A percentile compares a stretch with the other conserved stretches of the same genome.
phyloP scores from a whole-genome alignment of 2,329 filamentous ascomycete species.

The Berkeleyomyces rouxiae region DNA sequence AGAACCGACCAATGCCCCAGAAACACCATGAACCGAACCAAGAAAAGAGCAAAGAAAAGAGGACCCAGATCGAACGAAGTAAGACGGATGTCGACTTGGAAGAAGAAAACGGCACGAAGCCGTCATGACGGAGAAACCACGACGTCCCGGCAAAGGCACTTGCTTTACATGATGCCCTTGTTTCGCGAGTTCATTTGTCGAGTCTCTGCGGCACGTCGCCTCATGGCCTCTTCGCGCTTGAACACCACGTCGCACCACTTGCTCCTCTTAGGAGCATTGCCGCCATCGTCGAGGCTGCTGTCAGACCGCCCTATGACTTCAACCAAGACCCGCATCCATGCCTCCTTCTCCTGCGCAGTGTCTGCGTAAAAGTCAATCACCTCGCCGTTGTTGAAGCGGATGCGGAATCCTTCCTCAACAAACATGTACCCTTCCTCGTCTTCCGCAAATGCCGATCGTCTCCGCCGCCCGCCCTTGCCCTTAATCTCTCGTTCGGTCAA shows the following conservation, averaged over 20 bases:
- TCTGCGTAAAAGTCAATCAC: constrained; percentile 98
- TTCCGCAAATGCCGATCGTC: constrained; percentile 90
- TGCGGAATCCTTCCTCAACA: constrained; percentile 96
- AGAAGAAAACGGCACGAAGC: neutral
- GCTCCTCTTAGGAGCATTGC: constrained; percentile 27
- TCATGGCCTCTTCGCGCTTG: constrained; percentile 44
- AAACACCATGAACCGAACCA: neutral
- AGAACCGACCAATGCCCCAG: neutral
- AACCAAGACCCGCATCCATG: constrained; percentile 78
- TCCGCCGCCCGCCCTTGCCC: constrained; percentile 59
- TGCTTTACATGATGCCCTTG: constrained; percentile 37
- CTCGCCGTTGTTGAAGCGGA: constrained; percentile 95
- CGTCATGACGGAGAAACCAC: neutral
- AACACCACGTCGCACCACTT: constrained; percentile 55
- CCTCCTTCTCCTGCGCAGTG: constrained; percentile 70
- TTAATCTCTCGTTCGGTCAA: constrained; percentile 71
- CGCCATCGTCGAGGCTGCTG: constrained; percentile 28
- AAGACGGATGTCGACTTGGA: neutral
- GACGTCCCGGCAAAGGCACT: neutral
- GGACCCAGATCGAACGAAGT: neutral
- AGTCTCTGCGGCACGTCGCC: constrained; percentile 35
- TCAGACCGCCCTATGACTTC: constrained; percentile 48
- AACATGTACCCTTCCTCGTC: constrained; percentile 99
- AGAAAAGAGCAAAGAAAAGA: neutral
- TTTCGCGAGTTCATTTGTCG: constrained; percentile 34